A percentile compares a stretch with the other conserved stretches of the same genome.
These are phyloP conservation scores for Rhododendron simsii DNA, from an alignment of 148 eudicot genomes.

Conservation along the genomic window DNA sequence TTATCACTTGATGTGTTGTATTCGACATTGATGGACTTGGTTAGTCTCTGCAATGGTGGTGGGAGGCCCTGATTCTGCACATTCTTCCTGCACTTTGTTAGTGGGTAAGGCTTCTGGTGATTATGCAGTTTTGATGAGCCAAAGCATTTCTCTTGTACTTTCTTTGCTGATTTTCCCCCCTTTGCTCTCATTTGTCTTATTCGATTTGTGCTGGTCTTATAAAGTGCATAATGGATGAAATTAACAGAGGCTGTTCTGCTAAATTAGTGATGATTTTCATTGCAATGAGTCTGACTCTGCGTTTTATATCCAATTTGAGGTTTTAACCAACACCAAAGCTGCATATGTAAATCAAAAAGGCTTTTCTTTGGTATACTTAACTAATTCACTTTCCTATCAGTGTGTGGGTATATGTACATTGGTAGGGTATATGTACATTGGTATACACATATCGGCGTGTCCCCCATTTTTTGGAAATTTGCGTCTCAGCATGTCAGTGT, in stretches of 20 bases:
- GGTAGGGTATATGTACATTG: too few species aligned
- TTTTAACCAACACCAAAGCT: background rate
- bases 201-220: background rate
- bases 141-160: background rate
- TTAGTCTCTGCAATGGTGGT: constrained; percentile 49
- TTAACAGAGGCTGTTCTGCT: background rate
- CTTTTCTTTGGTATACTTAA: background rate
- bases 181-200: background rate
- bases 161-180: background rate
- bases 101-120: background rate
- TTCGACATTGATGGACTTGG: constrained; percentile 77
- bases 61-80: constrained; percentile 31
- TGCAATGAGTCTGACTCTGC: background rate
- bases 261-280: background rate
- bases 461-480: too few species aligned
- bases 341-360: background rate
- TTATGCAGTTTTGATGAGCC: background rate
- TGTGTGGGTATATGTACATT: too few species aligned
- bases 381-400: background rate
- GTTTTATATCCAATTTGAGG: background rate
- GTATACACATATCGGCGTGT: too few species aligned
- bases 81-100: background rate
- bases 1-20: constrained; percentile 61
- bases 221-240: background rate
- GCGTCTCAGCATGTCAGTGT: too few species aligned